Evolutionary conservation across 345 rosid genomes (phyloP).

Genomic region (Brassica carinata): DNA sequence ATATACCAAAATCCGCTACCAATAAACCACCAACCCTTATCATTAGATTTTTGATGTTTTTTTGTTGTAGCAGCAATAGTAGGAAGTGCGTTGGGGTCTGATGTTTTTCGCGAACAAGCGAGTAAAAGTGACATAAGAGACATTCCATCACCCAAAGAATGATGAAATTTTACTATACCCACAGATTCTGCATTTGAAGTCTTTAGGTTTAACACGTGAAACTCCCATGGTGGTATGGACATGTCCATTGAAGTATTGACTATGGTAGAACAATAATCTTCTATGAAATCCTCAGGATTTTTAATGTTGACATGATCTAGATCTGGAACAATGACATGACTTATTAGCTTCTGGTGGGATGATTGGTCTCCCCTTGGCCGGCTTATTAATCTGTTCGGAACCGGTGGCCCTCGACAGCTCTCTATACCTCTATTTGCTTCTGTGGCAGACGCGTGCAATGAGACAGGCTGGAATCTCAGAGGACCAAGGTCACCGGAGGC

Average conservation of each 20-base stretch:
- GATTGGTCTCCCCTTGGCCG: too few species aligned
- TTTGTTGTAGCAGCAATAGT: not conserved
- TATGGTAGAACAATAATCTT: not conserved
- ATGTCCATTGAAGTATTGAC: not conserved
- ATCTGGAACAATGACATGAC: not conserved
- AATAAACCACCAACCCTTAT: not conserved
- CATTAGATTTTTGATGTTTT: not conserved
- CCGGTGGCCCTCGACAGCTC: too few species aligned
- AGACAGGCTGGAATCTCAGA: too few species aligned
- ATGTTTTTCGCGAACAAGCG: not conserved
- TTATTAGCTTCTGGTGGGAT: not conserved
- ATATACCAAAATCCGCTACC: not conserved
- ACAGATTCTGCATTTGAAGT: not conserved
- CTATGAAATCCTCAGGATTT: not conserved
- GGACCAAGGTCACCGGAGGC: too few species aligned
- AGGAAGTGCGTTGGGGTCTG: not conserved
- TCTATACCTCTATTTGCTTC: too few species aligned
- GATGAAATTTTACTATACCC: not conserved
- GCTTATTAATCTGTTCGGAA: too few species aligned
- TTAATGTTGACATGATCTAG: not conserved
- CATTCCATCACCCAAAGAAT: too few species aligned
- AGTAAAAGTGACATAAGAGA: not conserved
- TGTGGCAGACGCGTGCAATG: too few species aligned
- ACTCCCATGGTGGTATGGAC: not conserved
- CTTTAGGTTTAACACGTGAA: not conserved